phyloP scores from a whole-genome alignment of 2,329 filamentous ascomycete genomes.

The Neophaeococcomyces aloes region DNA sequence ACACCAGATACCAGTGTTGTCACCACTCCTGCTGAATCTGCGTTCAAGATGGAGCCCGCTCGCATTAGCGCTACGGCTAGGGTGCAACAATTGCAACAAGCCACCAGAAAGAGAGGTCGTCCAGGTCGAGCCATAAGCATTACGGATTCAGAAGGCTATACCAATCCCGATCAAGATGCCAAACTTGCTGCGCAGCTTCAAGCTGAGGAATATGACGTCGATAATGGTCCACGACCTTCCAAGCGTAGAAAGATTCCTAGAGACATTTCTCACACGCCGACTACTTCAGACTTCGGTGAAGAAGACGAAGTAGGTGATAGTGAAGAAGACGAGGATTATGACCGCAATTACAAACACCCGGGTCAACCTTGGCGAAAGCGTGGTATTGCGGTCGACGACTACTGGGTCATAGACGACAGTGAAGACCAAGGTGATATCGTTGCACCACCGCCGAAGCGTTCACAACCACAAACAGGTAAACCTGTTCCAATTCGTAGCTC shows the following conservation, averaged over 20 bases:
- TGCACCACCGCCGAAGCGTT: slow-evolving; percentile 6
- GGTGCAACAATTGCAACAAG: slow-evolving; percentile 36
- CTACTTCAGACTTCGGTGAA: neutral
- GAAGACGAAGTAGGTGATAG: no score
- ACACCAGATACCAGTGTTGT: slow-evolving; percentile 53
- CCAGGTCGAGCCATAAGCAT: slow-evolving; percentile 30
- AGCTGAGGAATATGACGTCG: slow-evolving; percentile 39
- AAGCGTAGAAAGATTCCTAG: slow-evolving; percentile 5
- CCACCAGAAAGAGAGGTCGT: slow-evolving; percentile 37
- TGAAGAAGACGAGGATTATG: neutral
- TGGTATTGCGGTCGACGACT: slow-evolving; percentile 5
- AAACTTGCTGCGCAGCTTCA: slow-evolving; percentile 49
- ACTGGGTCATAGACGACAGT: slow-evolving; percentile 10
- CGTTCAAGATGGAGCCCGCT: slow-evolving; percentile 4
- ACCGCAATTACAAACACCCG: neutral
- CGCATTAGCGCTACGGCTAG: slow-evolving; percentile 36
- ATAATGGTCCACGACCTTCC: neutral
- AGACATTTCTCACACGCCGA: neutral
- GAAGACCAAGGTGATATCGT: slow-evolving; percentile 15
- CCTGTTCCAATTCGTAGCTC: neutral
- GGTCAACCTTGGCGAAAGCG: slow-evolving; percentile 1
- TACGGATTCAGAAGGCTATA: slow-evolving; percentile 25
- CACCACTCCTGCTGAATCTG: slow-evolving; percentile 40
- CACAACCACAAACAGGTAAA: neutral
- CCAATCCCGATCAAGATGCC: slow-evolving; percentile 33